phyloP scores from a whole-genome alignment of 352 stramenopile species.

The Phytopythium kandeliae region DNA sequence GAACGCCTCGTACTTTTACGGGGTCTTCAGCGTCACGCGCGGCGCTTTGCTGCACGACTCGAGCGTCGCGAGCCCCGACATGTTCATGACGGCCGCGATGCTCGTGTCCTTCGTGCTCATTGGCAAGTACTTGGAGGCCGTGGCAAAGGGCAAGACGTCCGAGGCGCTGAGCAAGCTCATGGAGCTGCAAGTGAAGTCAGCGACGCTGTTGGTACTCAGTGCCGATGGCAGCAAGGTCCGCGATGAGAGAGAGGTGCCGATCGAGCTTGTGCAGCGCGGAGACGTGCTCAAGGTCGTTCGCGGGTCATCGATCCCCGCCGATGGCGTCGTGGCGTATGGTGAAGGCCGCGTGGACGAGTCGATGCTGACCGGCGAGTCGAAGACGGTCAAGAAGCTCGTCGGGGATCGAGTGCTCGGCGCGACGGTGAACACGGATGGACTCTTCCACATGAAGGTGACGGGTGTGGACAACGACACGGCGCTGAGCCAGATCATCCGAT shows the following conservation, averaged over 20 bases:
- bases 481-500: slow-evolving; percentile 96
- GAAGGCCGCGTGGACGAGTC: slow-evolving; percentile 91
- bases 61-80: slow-evolving; percentile 69
- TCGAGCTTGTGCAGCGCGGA: slow-evolving; percentile 87
- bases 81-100: slow-evolving; percentile 98
- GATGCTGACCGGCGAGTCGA: slow-evolving; percentile 94
- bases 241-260: slow-evolving; percentile 74
- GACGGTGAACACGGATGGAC: slow-evolving; percentile 89
- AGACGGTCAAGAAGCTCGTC: slow-evolving; percentile 89
- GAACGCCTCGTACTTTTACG: slow-evolving; percentile 96
- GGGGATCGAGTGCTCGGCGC: slow-evolving; percentile 88
- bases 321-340: slow-evolving; percentile 91
- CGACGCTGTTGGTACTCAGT: slow-evolving; percentile 88
- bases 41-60: slow-evolving; percentile 56
- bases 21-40: slow-evolving; percentile 83
- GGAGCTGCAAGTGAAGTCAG: slow-evolving; percentile 94
- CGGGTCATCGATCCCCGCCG: slow-evolving; percentile 88
- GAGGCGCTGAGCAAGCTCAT: slow-evolving; percentile 95
- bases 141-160: slow-evolving; percentile 92
- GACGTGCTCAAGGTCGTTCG: slow-evolving; percentile 94
- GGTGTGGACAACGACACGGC: slow-evolving; percentile 91
- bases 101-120: slow-evolving; percentile 98
- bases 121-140: slow-evolving; percentile 96
- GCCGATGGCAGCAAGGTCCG: slow-evolving; percentile 42
- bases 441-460: slow-evolving; percentile 92